A percentile compares a stretch with the other conserved stretches of the same genome.
These are phyloP conservation scores for Xylaria hypoxylon DNA, from an alignment of 2,329 filamentous ascomycete species.

Conservation along the genomic window DNA sequence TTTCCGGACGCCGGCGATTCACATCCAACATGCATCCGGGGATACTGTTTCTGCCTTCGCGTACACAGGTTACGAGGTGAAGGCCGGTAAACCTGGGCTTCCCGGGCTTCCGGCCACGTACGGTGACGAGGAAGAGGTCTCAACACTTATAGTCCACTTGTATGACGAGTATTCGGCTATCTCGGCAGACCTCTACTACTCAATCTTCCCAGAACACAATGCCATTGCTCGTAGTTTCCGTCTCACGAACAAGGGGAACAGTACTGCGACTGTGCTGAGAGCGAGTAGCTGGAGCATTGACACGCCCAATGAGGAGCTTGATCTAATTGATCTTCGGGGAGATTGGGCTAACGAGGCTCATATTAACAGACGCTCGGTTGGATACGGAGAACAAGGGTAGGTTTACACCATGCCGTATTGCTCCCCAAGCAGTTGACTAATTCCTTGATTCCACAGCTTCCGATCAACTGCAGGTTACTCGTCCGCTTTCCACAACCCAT, in stretches of 20 bases:
- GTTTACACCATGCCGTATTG: slow-evolving; percentile 28
- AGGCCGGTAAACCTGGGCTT: slow-evolving; percentile 67
- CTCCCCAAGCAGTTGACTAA: background rate
- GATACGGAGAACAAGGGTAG: slow-evolving; percentile 67
- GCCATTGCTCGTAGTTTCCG: slow-evolving; percentile 71
- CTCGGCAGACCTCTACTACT: slow-evolving; percentile 70
- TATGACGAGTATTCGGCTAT: slow-evolving; percentile 70
- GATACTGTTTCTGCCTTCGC: slow-evolving; percentile 69
- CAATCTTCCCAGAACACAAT: slow-evolving; percentile 71
- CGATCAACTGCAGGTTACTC: slow-evolving; percentile 71
- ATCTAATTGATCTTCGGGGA: slow-evolving; percentile 71
- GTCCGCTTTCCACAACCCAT: slow-evolving; percentile 73
- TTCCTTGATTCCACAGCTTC: slow-evolving; percentile 58
- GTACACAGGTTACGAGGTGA: slow-evolving; percentile 68
- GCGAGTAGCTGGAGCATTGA: slow-evolving; percentile 72
- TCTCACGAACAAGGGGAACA: slow-evolving; percentile 68
- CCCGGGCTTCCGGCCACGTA: slow-evolving; percentile 70
- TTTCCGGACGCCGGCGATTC: slow-evolving; percentile 70
- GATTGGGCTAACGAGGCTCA: slow-evolving; percentile 72
- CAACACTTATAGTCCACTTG: slow-evolving; percentile 68
- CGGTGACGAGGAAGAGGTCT: slow-evolving; percentile 65
- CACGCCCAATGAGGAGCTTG: slow-evolving; percentile 68
- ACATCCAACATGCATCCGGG: slow-evolving; percentile 68
- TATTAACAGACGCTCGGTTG: slow-evolving; percentile 64
- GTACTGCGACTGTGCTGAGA: slow-evolving; percentile 65